These are phyloP conservation scores for Ambrosia trifida DNA, from an alignment of 129 eudicot species.

Conservation along the genomic window DNA sequence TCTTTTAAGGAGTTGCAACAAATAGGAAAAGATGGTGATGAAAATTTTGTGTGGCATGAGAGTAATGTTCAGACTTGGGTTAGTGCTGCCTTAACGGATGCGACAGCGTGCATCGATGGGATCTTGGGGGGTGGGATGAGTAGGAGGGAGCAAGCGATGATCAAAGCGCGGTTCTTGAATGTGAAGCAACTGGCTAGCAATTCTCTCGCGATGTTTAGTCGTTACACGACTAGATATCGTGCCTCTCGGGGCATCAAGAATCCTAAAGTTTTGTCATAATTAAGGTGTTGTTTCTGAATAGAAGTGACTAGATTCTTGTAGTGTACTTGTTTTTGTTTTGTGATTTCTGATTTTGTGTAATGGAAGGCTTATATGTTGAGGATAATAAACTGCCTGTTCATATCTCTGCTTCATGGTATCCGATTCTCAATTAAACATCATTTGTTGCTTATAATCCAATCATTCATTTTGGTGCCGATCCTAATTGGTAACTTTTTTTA, in stretches of 20 bases:
- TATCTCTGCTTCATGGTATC: not conserved
- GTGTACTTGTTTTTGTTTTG: not conserved
- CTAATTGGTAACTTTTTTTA: too few relatives aligned
- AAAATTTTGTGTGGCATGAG: conserved; percentile 23
- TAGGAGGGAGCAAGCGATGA: conserved; percentile 42
- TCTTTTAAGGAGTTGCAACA: conserved; percentile 49
- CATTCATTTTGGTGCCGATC: too few relatives aligned
- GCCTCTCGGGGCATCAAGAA: conserved; percentile 39
- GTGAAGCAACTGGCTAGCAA: conserved; percentile 46
- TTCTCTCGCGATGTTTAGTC: conserved; percentile 50
- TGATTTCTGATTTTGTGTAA: not conserved
- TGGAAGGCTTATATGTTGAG: not conserved
- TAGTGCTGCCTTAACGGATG: conserved; percentile 68
- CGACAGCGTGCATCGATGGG: conserved; percentile 50
- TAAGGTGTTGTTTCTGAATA: not conserved
- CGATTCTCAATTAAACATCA: not conserved
- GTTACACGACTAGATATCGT: conserved; percentile 41
- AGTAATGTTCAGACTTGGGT: conserved; percentile 48
- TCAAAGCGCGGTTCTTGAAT: conserved; percentile 42
- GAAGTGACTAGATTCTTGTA: not conserved
- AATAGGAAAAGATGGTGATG: conserved; percentile 31
- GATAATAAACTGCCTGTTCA: not conserved
- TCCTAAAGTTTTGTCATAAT: conserved; percentile 18
- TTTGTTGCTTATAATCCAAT: too few relatives aligned
- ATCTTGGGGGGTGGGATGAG: conserved; percentile 39